phyloP scores from a whole-genome alignment of 2,329 filamentous ascomycete genomes.

The Pseudogymnoascus sp. region DNA sequence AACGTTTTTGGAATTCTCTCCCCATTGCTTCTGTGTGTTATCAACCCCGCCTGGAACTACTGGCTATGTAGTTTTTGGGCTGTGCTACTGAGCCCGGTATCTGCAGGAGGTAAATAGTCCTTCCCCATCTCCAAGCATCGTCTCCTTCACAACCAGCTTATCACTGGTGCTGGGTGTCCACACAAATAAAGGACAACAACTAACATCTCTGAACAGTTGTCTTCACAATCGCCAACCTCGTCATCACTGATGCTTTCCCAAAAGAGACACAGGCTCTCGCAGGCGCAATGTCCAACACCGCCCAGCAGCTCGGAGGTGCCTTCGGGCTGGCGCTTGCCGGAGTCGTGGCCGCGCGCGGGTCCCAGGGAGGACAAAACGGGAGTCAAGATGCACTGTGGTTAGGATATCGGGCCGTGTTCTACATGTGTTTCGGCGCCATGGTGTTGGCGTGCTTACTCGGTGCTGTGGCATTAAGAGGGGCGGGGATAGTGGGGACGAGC shows the following conservation, averaged over 20 bases:
- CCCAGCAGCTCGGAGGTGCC: background rate
- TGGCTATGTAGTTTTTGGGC: constrained; percentile 42
- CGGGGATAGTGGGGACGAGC: background rate
- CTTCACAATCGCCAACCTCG: constrained; percentile 8
- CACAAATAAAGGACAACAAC: background rate
- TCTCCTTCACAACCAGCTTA: background rate
- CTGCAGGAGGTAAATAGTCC: background rate
- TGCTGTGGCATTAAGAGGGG: background rate
- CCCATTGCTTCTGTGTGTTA: constrained; percentile 49
- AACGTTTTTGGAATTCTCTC: constrained; percentile 23
- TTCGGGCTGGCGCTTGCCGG: constrained; percentile 1
- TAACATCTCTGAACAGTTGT: background rate
- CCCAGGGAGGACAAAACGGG: background rate
- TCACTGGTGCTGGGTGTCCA: background rate
- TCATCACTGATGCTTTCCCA: constrained; percentile 6
- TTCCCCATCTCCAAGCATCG: background rate
- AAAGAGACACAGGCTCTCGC: constrained; percentile 7
- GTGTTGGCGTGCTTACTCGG: background rate
- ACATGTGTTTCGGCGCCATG: background rate
- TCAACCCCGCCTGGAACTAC: constrained; percentile 43
- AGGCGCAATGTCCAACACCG: constrained; percentile 3
- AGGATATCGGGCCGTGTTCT: constrained; percentile 6
- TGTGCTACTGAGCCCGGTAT: background rate
- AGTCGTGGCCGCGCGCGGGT: background rate
- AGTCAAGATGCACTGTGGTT: background rate